Conservation (phyloP, 2,329 filamentous ascomycete genomes). For the Fusarium equiseti region DNA sequence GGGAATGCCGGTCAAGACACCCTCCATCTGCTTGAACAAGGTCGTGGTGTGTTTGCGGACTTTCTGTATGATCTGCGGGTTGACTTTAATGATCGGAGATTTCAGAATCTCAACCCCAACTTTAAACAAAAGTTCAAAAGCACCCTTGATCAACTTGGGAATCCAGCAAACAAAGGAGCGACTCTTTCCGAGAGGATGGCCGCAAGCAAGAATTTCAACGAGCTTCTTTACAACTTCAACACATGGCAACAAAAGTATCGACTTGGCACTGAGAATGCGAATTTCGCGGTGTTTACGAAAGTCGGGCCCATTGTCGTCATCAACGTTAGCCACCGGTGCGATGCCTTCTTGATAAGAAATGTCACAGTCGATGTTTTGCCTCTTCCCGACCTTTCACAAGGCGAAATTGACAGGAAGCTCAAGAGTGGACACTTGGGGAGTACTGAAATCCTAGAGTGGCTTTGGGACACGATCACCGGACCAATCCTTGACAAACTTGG, state of each 20-base stretch:
- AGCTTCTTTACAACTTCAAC: background rate
- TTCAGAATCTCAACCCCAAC: background rate
- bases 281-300: background rate
- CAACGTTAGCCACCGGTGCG: background rate
- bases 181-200: background rate
- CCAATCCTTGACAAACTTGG: background rate
- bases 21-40: background rate
- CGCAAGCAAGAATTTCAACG: background rate
- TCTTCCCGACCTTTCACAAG: fast-evolving
- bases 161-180: background rate
- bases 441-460: fast-evolving
- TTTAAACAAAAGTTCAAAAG: background rate
- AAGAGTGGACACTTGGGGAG: background rate
- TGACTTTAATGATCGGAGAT: background rate
- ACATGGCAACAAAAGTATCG: background rate
- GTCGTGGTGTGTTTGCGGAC: background rate
- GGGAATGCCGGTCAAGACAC: fast-evolving
- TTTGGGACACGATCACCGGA: background rate
- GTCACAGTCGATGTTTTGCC: background rate
- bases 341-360: background rate
- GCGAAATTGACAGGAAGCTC: fast-evolving
- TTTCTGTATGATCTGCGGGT: background rate
- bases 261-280: fast-evolving
- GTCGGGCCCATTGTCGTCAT: background rate
- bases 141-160: background rate